Evolutionary conservation across 345 rosid genomes (phyloP), one percentile per base, ranked within the genome.

Genomic region (Acer saccharum): DNA sequence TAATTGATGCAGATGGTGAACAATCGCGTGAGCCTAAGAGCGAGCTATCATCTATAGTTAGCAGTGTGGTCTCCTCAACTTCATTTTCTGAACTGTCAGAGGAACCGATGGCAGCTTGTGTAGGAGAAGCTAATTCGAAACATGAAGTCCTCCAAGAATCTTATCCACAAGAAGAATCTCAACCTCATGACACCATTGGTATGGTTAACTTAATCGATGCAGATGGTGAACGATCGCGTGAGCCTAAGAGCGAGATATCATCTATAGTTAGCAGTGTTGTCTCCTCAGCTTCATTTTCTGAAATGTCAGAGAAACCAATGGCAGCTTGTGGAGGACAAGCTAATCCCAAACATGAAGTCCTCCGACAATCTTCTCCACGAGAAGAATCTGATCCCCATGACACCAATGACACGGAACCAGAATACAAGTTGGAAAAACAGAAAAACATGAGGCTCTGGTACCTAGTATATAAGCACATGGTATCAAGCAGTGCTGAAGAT

Each of bases 391-490:
- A 77, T 58, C 66, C 76, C 41, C 29, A 18, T 66, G 46, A 52
- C 61, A 64, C 74, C 44, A 17, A 74, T 57, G 83, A 83, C 55
- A 52, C 32, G 61, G 83, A 70, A 68, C 81, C 48, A 65, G 88
- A 86, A 68, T 72, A 75, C 73, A 81, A 73, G 68, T 23, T 75
- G 71, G 90, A 85, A 82, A 92, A 85, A 79, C 91, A 86, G 84
- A 87, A 87, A 72, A 81, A 93, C 74, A 76, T 69, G 39, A 76
- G 89, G 76, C 86, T 96, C 76, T 96, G 99, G 99, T 63, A 77
- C 78, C 70, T 94, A 72, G 79, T 96, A 84, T 85, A 91, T 81
- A 85, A 85, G 87, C 95, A 91, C 75, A 90, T 94, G 97, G 93
- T 79, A 70, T 84, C 90, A 75, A 78, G 85, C 54, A 76, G 65